phyloP scores from a whole-genome alignment of 192 early-diverging fungal species.

The Chytriomyces hyalinus region DNA sequence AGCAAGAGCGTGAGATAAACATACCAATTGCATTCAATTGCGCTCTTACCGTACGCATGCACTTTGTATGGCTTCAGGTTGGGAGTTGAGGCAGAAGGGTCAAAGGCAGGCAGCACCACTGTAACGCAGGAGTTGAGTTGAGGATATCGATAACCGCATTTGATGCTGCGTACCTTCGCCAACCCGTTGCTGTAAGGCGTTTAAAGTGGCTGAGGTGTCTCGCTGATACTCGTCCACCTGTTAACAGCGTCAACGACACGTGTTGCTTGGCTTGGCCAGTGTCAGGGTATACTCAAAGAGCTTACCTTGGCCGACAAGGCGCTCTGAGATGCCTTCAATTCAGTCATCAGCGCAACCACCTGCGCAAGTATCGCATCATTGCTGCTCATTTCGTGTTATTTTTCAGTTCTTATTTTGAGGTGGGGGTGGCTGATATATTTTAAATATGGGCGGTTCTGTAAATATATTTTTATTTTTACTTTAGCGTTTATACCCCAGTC shows the following conservation, averaged over 20 bases:
- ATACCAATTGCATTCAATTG: neutral
- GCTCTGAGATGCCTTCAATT: constrained; percentile 9
- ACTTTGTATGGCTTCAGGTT: constrained; percentile 14
- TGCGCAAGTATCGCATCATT: constrained; percentile 19
- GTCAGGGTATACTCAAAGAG: neutral
- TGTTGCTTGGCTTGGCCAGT: neutral
- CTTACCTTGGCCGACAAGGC: constrained; percentile 5
- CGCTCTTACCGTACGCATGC: constrained; percentile 14
- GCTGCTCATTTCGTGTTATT: neutral
- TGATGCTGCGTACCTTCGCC: constrained; percentile 8
- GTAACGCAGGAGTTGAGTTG: neutral
- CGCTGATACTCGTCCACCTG: constrained; percentile 34
- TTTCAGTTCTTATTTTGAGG: neutral
- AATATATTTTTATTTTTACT: too few species aligned
- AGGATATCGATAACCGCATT: neutral
- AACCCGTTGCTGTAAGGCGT: constrained; percentile 13
- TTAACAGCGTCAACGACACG: neutral
- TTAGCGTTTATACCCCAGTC: too few species aligned
- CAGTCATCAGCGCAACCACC: constrained; percentile 6
- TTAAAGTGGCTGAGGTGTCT: constrained; percentile 11
- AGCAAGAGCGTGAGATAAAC: neutral
- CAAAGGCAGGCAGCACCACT: neutral
- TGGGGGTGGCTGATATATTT: neutral
- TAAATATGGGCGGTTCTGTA: too few species aligned
- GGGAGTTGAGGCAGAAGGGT: neutral